Conservation (phyloP, 441 rosid genomes). For the Francoa sonchifolia region DNA sequence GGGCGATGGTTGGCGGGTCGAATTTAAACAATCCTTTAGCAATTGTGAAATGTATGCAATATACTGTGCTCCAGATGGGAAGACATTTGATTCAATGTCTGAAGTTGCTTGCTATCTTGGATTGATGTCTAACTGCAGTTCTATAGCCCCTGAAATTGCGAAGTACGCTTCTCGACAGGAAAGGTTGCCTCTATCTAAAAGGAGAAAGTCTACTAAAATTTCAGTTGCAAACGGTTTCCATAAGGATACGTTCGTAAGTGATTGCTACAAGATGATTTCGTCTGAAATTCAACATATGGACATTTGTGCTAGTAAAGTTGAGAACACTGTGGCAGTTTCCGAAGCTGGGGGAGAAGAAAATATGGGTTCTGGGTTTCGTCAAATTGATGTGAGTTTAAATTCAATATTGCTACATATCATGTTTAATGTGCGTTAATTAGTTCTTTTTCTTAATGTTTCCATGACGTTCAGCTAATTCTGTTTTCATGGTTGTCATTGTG, state of each 20-base stretch:
- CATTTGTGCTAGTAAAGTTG: conserved; percentile 22
- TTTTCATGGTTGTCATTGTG: neutral
- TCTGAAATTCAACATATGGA: conserved; percentile 29
- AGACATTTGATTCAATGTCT: conserved; percentile 56
- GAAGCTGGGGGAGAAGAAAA: conserved; percentile 33
- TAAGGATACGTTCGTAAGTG: conserved; percentile 31
- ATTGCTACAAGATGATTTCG: conserved; percentile 26
- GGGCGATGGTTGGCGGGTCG: conserved; percentile 79
- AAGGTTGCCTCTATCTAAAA: conserved; percentile 35
- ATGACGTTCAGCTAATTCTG: no score
- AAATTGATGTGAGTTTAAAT: conserved; percentile 41
- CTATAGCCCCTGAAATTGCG: conserved; percentile 32
- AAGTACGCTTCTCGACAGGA: conserved; percentile 44
- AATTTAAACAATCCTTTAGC: conserved; percentile 41
- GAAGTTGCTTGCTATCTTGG: conserved; percentile 89
- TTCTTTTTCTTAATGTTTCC: conserved; percentile 6
- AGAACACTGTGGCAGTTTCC: conserved; percentile 21
- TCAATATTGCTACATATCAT: conserved; percentile 3
- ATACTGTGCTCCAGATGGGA: conserved; percentile 79
- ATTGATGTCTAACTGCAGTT: conserved; percentile 31
- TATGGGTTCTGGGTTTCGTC: conserved; percentile 22
- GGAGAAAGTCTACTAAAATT: conserved; percentile 44
- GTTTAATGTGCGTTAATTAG: conserved; percentile 2
- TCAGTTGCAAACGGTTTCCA: conserved; percentile 36
- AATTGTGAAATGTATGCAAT: conserved; percentile 41